Evolutionary conservation across 139 green algal genomes (phyloP).

Genomic region (Chlamydomonas eustigma): DNA sequence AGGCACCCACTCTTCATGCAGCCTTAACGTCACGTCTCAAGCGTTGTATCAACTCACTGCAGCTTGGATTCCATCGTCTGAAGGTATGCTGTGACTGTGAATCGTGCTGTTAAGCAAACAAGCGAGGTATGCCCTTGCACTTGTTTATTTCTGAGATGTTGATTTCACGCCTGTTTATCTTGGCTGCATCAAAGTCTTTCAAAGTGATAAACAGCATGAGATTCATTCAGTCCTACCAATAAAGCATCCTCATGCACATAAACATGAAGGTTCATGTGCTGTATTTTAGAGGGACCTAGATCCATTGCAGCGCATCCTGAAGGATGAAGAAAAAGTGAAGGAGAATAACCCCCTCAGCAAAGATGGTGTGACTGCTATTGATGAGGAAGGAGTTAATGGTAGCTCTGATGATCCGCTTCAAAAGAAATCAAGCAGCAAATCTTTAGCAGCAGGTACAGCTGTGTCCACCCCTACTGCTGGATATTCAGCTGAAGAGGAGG

Average conservation of each 20-base stretch:
- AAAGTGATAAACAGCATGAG: too few relatives aligned
- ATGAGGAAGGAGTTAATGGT: too few relatives aligned
- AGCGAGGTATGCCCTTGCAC: too few relatives aligned
- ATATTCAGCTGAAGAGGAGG: constrained; percentile 5
- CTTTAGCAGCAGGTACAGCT: neutral
- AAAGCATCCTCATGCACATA: too few relatives aligned
- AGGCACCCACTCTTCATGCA: constrained; percentile 71
- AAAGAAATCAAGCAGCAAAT: too few relatives aligned
- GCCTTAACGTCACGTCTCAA: constrained; percentile 53
- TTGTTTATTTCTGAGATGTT: too few relatives aligned
- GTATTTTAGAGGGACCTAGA: constrained; percentile 54
- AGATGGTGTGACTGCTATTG: neutral
- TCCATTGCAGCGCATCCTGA: constrained; percentile 32
- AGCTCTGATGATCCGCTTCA: too few relatives aligned
- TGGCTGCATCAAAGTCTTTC: too few relatives aligned
- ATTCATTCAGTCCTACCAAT: neutral
- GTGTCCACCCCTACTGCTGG: neutral
- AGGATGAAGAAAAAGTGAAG: constrained; percentile 1
- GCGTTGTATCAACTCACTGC: constrained; percentile 43
- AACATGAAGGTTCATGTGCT: too few relatives aligned
- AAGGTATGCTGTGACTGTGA: too few relatives aligned
- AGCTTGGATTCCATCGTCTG: constrained; percentile 38
- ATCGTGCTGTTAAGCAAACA: too few relatives aligned
- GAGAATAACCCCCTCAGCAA: constrained; percentile 17
- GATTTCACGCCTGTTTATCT: too few relatives aligned